Percentiles rank a stretch among this genome's conserved stretches.
These are phyloP conservation scores for Colletotrichum gigasporum DNA, from an alignment of 2,329 filamentous ascomycete genomes.

Conservation along the genomic window DNA sequence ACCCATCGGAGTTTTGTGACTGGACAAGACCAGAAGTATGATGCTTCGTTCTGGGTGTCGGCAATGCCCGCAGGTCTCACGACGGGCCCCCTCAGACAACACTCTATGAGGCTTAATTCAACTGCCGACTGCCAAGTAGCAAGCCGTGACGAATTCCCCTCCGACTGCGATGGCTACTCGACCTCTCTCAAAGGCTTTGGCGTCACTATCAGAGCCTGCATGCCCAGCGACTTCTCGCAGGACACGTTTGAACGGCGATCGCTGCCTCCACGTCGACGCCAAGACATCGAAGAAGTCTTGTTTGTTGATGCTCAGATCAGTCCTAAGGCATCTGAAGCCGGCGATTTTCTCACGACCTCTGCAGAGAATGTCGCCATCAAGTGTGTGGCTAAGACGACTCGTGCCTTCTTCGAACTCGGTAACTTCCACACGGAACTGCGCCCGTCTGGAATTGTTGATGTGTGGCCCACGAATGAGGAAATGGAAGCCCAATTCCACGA, in stretches of 20 bases:
- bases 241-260: neutral
- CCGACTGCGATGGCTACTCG: slow-evolving; percentile 16
- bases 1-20: slow-evolving; percentile 20
- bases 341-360: neutral
- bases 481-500: slow-evolving; percentile 30
- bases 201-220: slow-evolving; percentile 15
- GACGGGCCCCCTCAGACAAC: slow-evolving; percentile 27
- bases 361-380: slow-evolving; percentile 23
- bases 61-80: slow-evolving; percentile 17
- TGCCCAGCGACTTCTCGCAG: neutral
- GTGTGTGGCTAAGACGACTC: slow-evolving; percentile 18
- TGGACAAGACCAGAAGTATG: slow-evolving; percentile 9
- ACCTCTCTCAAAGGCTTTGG: slow-evolving; percentile 24
- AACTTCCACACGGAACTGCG: slow-evolving; percentile 9
- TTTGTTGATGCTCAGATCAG: slow-evolving; percentile 22
- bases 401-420: slow-evolving; percentile 30
- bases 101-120: slow-evolving; percentile 28
- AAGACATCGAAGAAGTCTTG: slow-evolving; percentile 20
- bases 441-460: slow-evolving; percentile 7
- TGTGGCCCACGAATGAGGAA: slow-evolving; percentile 24
- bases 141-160: slow-evolving; percentile 15
- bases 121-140: slow-evolving; percentile 11
- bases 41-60: slow-evolving; percentile 29
- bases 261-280: slow-evolving; percentile 10
- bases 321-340: neutral